Percentiles rank a stretch among this genome's conserved stretches.
phyloP scores from a whole-genome alignment of 306 rosid species.

The Styphnolobium japonicum region DNA sequence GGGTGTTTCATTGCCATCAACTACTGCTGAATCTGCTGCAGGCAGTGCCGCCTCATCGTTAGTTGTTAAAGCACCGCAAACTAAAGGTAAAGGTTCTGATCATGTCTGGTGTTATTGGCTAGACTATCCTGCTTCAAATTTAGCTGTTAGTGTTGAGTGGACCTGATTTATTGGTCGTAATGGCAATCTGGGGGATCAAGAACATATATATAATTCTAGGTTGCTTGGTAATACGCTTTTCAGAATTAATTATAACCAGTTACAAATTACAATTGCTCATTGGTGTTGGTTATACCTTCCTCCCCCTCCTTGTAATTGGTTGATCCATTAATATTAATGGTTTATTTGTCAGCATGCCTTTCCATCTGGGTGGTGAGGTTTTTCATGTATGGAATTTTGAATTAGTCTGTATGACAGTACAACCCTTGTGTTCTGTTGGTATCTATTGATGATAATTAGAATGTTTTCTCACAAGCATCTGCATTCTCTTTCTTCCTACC shows the following conservation, averaged over 20 bases:
- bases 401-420: background rate
- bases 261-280: slow-evolving; percentile 21
- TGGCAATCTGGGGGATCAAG: slow-evolving; percentile 1
- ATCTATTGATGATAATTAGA: background rate
- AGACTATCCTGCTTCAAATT: slow-evolving; percentile 5
- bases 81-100: slow-evolving; percentile 64
- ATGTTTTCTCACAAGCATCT: background rate
- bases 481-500: background rate
- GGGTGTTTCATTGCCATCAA: slow-evolving; percentile 32
- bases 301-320: background rate
- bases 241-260: background rate
- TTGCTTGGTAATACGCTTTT: background rate
- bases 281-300: slow-evolving; percentile 8
- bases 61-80: slow-evolving; percentile 60
- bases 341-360: slow-evolving; percentile 5
- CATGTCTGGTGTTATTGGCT: slow-evolving; percentile 4
- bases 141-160: slow-evolving; percentile 1
- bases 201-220: background rate
- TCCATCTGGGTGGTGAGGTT: background rate
- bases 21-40: slow-evolving; percentile 36
- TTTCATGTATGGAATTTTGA: slow-evolving; percentile 13
- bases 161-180: background rate
- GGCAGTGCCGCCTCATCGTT: slow-evolving; percentile 41
- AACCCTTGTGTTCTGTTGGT: background rate
- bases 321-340: background rate